Evolutionary conservation across 768 basidiomycete genomes (phyloP).

Genomic region (Calvatia gigantea): DNA sequence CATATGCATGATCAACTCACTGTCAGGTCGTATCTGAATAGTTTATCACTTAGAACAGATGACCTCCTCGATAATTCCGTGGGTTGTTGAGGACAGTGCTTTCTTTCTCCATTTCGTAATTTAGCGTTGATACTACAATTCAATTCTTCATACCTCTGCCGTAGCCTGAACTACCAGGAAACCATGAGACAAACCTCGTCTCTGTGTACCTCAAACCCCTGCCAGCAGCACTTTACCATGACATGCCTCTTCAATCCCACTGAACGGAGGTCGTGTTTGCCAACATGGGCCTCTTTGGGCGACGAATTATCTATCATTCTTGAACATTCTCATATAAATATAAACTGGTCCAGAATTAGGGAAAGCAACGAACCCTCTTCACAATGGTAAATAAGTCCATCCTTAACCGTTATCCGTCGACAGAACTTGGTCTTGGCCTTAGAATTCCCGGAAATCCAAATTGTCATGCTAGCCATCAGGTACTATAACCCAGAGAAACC

Average conservation of each 20-base stretch:
- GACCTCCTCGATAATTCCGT: constrained; percentile 56
- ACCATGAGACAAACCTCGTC: constrained; percentile 44
- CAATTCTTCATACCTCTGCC: constrained; percentile 63
- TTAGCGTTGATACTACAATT: constrained; percentile 58
- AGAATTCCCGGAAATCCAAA: too few species aligned
- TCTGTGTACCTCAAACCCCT: constrained; percentile 54
- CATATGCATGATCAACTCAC: constrained; percentile 60
- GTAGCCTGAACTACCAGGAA: constrained; percentile 51
- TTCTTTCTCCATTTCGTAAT: constrained; percentile 34
- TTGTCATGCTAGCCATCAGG: too few species aligned
- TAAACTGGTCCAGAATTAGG: too few species aligned
- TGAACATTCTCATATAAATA: too few species aligned
- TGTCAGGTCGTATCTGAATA: constrained; percentile 42
- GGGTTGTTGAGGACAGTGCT: constrained; percentile 57
- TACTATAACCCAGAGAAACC: too few species aligned
- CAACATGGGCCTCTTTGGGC: constrained; percentile 74
- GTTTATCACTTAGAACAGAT: constrained; percentile 49
- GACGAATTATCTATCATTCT: too few species aligned
- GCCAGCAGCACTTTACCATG: constrained; percentile 62
- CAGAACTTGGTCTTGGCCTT: too few species aligned
- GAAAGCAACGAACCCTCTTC: too few species aligned
- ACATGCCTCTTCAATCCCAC: constrained; percentile 64
- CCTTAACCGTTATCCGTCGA: too few species aligned
- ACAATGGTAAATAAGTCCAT: too few species aligned
- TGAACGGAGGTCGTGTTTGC: constrained; percentile 52